Conservation (phyloP, 164 flowering plant genomes). For the Taxillus chinensis region DNA sequence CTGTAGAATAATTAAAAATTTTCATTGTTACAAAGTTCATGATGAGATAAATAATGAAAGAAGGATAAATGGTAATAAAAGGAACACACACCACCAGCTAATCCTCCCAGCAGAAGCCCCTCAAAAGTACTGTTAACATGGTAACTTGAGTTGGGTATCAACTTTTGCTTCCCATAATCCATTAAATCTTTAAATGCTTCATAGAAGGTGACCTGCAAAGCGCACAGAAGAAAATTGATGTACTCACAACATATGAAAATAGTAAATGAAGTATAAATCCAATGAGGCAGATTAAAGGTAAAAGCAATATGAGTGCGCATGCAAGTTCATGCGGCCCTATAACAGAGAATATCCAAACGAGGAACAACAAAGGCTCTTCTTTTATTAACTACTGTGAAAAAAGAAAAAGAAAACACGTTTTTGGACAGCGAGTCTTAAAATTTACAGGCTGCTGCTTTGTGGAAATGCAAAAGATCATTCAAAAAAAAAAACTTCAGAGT, state of each 20-base stretch:
- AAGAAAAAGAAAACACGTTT: too few species aligned
- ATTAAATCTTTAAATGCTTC: conserved; percentile 66
- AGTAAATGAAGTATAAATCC: neutral
- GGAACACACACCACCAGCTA: conserved; percentile 74
- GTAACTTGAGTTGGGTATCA: conserved; percentile 23
- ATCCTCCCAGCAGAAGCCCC: conserved; percentile 79
- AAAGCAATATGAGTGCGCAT: too few species aligned
- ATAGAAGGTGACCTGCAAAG: conserved; percentile 66
- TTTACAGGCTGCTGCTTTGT: too few species aligned
- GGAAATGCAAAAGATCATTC: too few species aligned
- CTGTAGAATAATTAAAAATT: conserved; percentile 18
- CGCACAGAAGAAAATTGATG: neutral
- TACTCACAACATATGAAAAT: neutral
- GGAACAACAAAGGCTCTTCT: too few species aligned
- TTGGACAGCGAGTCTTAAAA: too few species aligned
- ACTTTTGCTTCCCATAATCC: conserved; percentile 50
- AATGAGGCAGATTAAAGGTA: too few species aligned
- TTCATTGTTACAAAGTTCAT: neutral
- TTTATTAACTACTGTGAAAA: too few species aligned
- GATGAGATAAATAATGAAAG: neutral
- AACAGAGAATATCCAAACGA: too few species aligned
- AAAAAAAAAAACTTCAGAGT: too few species aligned
- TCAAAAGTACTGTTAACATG: conserved; percentile 45
- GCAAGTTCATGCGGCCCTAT: too few species aligned
- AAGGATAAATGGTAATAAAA: conserved; percentile 4